phyloP scores from a whole-genome alignment of 2,329 filamentous ascomycete species.

The Acephala macrosclerotiorum region DNA sequence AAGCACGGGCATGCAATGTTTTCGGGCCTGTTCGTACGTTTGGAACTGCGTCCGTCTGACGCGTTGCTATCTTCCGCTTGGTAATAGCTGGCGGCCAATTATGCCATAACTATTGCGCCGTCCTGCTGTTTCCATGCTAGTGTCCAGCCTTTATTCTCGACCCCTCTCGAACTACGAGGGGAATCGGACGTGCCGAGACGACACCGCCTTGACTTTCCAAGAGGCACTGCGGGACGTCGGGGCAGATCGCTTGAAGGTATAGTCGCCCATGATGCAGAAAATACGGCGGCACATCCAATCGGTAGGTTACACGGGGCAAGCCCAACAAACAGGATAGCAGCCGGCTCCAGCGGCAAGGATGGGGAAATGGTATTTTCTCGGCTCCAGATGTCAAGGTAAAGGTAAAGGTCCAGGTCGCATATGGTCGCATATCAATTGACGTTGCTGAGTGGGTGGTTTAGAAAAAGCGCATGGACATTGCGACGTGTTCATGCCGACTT shows the following conservation, averaged over 20 bases:
- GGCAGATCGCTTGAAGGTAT: conserved; percentile 3
- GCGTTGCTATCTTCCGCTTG: not conserved
- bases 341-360: conserved; percentile 6
- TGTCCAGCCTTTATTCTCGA: not conserved
- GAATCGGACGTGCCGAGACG: not conserved
- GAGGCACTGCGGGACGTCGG: not conserved
- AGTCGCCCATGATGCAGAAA: not conserved
- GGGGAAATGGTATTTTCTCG: conserved; percentile 1
- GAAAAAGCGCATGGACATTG: not conserved
- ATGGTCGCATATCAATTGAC: not conserved
- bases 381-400: not conserved
- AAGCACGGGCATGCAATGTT: not conserved
- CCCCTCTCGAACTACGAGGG: not conserved
- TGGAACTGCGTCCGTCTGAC: not conserved
- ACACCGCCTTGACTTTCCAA: not conserved
- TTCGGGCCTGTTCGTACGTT: not conserved
- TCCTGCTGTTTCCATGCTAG: conserved; percentile 4
- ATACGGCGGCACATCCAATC: not conserved
- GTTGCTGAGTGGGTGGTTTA: not conserved
- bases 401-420: not conserved
- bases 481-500: conserved; percentile 9
- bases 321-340: not conserved
- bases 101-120: not conserved
- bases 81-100: conserved; percentile 3
- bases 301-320: conserved; percentile 6